These are phyloP conservation scores for Saccharomyces mikatae DNA, from an alignment of 805 yeast species.

Conservation along the genomic window DNA sequence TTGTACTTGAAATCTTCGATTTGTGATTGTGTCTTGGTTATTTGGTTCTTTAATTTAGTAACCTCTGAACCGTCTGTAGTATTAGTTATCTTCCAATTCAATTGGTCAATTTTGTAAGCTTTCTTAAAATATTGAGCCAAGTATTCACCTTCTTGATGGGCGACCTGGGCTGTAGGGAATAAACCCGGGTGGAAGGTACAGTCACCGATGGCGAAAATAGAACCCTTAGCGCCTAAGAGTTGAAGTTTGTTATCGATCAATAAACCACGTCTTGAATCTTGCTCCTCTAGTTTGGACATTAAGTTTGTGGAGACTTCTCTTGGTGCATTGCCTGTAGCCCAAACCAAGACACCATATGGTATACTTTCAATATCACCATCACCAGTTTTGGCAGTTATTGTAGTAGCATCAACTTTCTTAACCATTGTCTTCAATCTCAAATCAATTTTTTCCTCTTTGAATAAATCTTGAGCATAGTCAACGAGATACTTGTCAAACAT, in stretches of 20 bases:
- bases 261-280: conserved; percentile 85
- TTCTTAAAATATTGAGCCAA: conserved; percentile 65
- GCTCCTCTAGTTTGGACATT: conserved; percentile 61
- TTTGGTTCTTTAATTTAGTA: conserved; percentile 40
- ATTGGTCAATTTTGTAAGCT: conserved; percentile 51
- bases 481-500: conserved; percentile 63
- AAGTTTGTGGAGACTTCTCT: conserved; percentile 65
- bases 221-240: conserved; percentile 70
- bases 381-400: conserved; percentile 63
- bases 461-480: conserved; percentile 72
- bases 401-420: conserved; percentile 66
- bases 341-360: conserved; percentile 87
- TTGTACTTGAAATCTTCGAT: conserved; percentile 65
- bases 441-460: conserved; percentile 59
- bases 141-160: conserved; percentile 85
- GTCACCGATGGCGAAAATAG: conserved; percentile 85
- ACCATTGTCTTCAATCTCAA: conserved; percentile 82
- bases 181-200: conserved; percentile 80
- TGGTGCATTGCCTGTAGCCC: conserved; percentile 97
- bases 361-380: conserved; percentile 62
- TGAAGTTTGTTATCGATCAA: conserved; percentile 74
- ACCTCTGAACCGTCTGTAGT: conserved; percentile 32
- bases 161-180: conserved; percentile 97
- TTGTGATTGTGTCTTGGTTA: conserved; percentile 34
- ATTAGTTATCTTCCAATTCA: conserved; percentile 37